Conservation (phyloP, 192 early-diverging fungal species). For the Backusella morwellensis region DNA sequence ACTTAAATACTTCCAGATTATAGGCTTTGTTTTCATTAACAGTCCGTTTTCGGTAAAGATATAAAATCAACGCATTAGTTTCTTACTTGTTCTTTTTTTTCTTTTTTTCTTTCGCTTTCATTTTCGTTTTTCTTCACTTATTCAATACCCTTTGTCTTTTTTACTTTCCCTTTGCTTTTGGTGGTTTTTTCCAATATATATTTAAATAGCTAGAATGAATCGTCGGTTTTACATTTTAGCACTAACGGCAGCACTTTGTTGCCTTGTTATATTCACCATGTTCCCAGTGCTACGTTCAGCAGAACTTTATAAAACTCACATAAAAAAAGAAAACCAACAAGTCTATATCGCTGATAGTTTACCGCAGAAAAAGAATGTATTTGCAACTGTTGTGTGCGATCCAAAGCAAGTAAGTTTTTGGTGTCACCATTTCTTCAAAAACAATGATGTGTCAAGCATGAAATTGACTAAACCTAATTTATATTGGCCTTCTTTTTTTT, state of each 20-base stretch:
- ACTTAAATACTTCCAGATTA: background rate
- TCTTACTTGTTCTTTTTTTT: background rate
- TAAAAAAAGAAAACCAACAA: background rate
- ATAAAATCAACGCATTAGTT: background rate
- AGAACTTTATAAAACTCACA: background rate
- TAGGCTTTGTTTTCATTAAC: background rate
- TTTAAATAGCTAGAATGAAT: background rate
- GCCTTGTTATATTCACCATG: background rate
- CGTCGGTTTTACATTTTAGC: constrained; percentile 1
- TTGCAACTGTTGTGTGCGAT: background rate
- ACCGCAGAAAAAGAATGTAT: background rate
- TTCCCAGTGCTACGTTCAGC: background rate
- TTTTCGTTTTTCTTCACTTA: background rate
- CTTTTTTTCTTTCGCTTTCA: background rate
- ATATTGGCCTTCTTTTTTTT: background rate
- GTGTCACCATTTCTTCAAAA: background rate
- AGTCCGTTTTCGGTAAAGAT: background rate
- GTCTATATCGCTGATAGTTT: background rate
- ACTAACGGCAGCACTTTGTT: background rate
- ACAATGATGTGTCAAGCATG: constrained; percentile 1
- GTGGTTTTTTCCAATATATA: background rate
- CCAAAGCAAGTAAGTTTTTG: background rate
- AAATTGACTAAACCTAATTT: background rate
- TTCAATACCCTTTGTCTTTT: background rate
- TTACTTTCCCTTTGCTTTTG: background rate